Conservation (phyloP, 768 basidiomycete genomes). For the Lactarius indigo region DNA sequence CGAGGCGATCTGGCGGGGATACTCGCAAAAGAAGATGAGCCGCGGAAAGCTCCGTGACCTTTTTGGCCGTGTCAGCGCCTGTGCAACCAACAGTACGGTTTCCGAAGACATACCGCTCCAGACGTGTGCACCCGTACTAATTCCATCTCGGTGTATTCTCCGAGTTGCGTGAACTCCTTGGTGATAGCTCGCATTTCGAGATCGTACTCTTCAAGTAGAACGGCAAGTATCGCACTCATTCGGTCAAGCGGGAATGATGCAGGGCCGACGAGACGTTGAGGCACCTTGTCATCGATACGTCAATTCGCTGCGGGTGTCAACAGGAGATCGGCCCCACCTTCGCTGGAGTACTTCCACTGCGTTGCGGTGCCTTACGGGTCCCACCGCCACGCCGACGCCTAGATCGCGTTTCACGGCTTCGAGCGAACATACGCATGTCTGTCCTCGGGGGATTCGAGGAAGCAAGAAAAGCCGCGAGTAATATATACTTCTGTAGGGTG, state of each 20-base stretch:
- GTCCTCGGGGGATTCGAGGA: conserved; percentile 81
- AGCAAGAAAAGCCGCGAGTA: conserved; percentile 75
- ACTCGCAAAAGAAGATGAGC: conserved; percentile 66
- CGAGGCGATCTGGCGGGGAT: conserved; percentile 56
- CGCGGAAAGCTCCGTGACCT: conserved; percentile 66
- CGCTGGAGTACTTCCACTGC: conserved; percentile 25
- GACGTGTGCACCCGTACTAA: conserved; percentile 56
- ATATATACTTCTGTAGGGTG: conserved; percentile 67
- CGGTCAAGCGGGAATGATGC: conserved; percentile 75
- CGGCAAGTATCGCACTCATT: conserved; percentile 74
- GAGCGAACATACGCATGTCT: conserved; percentile 79
- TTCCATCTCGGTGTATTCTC: conserved; percentile 76
- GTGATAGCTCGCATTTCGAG: conserved; percentile 43
- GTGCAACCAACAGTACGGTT: not conserved
- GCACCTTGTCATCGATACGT: conserved; percentile 41
- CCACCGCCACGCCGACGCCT: conserved; percentile 44
- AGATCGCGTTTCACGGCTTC: conserved; percentile 61
- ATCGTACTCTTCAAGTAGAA: conserved; percentile 71
- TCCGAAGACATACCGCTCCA: conserved; percentile 47
- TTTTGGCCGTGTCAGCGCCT: not conserved
- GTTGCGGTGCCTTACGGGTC: conserved; percentile 28
- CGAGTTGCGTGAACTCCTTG: conserved; percentile 51
- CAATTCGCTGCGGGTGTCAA: not conserved
- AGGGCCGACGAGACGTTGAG: conserved; percentile 79
- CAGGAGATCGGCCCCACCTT: conserved; percentile 28